Percentiles rank a stretch among this genome's conserved stretches.
Conservation (phyloP, 371 early-diverging fungal species). For the Massospora cicadina region DNA sequence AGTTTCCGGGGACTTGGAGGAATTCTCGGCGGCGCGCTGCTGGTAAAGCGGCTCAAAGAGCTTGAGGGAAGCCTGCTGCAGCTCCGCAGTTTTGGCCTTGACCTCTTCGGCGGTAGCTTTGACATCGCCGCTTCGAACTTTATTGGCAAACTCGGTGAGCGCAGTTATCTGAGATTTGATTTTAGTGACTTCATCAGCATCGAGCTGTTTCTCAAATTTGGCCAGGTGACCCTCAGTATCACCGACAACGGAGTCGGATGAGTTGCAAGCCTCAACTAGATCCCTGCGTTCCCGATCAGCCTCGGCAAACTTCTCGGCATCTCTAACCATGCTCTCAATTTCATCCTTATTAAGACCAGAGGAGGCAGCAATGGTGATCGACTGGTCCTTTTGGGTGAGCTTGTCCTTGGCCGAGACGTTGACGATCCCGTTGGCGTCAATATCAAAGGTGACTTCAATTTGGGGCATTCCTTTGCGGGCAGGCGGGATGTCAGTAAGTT, state of each 20-base stretch:
- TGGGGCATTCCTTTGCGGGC: slow-evolving; percentile 89
- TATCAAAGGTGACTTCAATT: slow-evolving; percentile 93
- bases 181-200: slow-evolving; percentile 58
- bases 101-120: slow-evolving; percentile 42
- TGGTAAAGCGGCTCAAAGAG: slow-evolving; percentile 95
- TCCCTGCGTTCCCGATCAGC: slow-evolving; percentile 83
- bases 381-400: slow-evolving; percentile 86
- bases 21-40: slow-evolving; percentile 28
- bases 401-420: slow-evolving; percentile 97
- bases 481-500: slow-evolving; percentile 72
- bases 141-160: slow-evolving; percentile 44
- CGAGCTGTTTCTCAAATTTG: slow-evolving; percentile 86
- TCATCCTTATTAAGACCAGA: slow-evolving; percentile 91
- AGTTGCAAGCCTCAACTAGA: slow-evolving; percentile 83
- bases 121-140: slow-evolving; percentile 36
- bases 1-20: not conserved
- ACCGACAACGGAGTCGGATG: slow-evolving; percentile 73
- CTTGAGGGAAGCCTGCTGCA: slow-evolving; percentile 79
- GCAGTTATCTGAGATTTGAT: slow-evolving; percentile 61
- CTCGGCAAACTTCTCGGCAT: slow-evolving; percentile 83
- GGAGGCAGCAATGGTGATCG: slow-evolving; percentile 91
- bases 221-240: slow-evolving; percentile 88
- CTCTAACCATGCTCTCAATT: slow-evolving; percentile 89
- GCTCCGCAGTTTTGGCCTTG: slow-evolving; percentile 52
- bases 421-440: slow-evolving; percentile 98